A percentile compares a stretch with the other conserved stretches of the same genome.
phyloP scores from a whole-genome alignment of 1,284 basidiomycete genomes.

The Ganoderma multipileum region DNA sequence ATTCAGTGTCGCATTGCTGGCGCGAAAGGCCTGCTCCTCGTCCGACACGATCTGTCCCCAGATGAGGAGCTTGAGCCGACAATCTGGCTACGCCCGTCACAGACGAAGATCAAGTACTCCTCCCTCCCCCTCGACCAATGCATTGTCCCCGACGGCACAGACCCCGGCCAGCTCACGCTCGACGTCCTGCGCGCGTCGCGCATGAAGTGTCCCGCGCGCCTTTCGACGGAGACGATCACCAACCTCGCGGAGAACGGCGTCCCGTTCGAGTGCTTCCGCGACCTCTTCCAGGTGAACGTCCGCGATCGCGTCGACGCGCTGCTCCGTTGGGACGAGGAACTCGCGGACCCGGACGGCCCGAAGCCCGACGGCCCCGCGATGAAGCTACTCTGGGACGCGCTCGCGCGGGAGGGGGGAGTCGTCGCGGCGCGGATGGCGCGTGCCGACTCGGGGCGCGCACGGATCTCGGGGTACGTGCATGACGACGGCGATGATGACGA shows the following conservation, averaged over 20 bases:
- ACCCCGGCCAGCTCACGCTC: constrained; percentile 45
- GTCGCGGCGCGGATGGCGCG: constrained; percentile 41
- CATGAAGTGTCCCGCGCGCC: constrained; percentile 42
- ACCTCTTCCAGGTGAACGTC: constrained; percentile 35
- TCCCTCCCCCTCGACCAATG: constrained; percentile 7
- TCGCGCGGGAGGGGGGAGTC: constrained; percentile 42
- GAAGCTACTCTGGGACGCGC: constrained; percentile 40
- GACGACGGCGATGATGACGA: constrained; percentile 31
- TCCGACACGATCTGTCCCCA: constrained; percentile 21
- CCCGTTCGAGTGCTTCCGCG: constrained; percentile 36
- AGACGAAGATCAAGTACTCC: constrained; percentile 49
- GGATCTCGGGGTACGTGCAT: constrained; percentile 33
- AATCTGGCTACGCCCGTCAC: constrained; percentile 49
- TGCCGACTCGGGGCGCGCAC: constrained; percentile 40
- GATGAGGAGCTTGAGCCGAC: constrained; percentile 31
- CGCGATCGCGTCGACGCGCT: constrained; percentile 31
- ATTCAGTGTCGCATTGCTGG: constrained; percentile 50
- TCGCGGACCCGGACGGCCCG: background rate
- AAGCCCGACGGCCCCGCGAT: constrained; percentile 33
- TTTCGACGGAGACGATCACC: constrained; percentile 51
- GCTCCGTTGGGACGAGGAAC: constrained; percentile 29
- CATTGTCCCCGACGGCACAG: constrained; percentile 25
- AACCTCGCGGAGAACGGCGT: constrained; percentile 56
- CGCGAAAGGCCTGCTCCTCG: constrained; percentile 39
- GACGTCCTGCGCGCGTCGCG: constrained; percentile 48